Percentiles rank a stretch among this genome's conserved stretches.
These are phyloP conservation scores for Mollisiaceae sp. DNA, from an alignment of 2,329 filamentous ascomycete genomes.

Conservation along the genomic window DNA sequence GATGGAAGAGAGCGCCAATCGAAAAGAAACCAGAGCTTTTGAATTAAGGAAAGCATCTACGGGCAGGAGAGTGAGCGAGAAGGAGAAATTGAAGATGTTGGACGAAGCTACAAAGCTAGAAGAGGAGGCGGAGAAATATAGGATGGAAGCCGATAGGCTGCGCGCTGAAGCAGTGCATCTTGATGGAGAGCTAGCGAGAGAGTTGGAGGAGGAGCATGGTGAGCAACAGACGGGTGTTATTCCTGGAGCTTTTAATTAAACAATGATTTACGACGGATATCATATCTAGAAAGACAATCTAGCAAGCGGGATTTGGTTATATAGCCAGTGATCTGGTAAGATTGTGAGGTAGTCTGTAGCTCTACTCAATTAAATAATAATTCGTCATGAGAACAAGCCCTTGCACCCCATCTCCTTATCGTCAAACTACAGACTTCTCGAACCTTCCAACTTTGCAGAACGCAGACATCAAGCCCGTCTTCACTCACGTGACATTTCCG, in stretches of 20 bases:
- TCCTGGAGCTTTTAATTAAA: conserved; percentile 16
- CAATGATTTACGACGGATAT: not conserved
- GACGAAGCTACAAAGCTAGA: conserved; percentile 31
- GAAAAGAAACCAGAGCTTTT: conserved; percentile 31
- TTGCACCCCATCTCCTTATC: too few species aligned
- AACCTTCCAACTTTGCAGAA: too few species aligned
- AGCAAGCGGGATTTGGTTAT: too few species aligned
- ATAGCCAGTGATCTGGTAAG: not conserved
- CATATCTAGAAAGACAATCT: not conserved
- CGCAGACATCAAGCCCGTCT: too few species aligned
- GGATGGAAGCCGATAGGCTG: conserved; percentile 35
- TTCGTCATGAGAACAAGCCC: too few species aligned
- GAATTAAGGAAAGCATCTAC: conserved; percentile 22
- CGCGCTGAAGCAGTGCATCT: conserved; percentile 34
- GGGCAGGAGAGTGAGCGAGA: conserved; percentile 20
- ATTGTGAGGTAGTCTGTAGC: too few species aligned
- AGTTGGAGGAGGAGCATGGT: conserved; percentile 28
- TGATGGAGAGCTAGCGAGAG: conserved; percentile 37
- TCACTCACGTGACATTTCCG: too few species aligned
- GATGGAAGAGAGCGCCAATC: conserved; percentile 26
- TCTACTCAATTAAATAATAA: too few species aligned
- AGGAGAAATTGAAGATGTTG: conserved; percentile 25
- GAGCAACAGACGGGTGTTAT: conserved; percentile 19
- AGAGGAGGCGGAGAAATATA: conserved; percentile 34
- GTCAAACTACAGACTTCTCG: too few species aligned